A percentile compares a stretch with the other conserved stretches of the same genome.
Evolutionary conservation across 176 grass and related monocot genomes (phyloP).

Genomic region (Dendrocalamus sinicus): DNA sequence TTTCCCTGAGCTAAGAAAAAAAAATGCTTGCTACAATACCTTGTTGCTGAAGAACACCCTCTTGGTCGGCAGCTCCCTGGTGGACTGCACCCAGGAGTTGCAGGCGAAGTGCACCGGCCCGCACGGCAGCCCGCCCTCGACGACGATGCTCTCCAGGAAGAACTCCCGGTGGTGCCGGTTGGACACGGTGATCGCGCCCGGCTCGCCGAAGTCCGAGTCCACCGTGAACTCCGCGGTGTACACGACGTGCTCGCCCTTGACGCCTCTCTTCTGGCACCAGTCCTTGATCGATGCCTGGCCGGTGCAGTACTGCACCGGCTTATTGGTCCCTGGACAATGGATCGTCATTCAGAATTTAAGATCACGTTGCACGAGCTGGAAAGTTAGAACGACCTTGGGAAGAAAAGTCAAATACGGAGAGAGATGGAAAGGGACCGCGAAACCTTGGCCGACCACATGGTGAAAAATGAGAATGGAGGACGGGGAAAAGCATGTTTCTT

Average conservation of each 20-base stretch:
- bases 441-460: slow-evolving; percentile 29
- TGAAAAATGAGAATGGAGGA: neutral
- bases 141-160: slow-evolving; percentile 87
- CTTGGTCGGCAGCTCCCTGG: slow-evolving; percentile 56
- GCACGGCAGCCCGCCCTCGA: slow-evolving; percentile 71
- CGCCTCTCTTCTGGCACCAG: slow-evolving; percentile 72
- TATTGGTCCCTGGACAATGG: slow-evolving; percentile 59
- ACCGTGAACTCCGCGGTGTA: slow-evolving; percentile 88
- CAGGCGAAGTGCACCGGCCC: slow-evolving; percentile 80
- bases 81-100: slow-evolving; percentile 93
- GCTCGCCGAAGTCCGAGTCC: slow-evolving; percentile 76
- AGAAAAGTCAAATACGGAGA: slow-evolving; percentile 39
- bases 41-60: slow-evolving; percentile 98
- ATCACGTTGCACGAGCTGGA: slow-evolving; percentile 25
- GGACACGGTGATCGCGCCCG: slow-evolving; percentile 67
- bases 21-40: slow-evolving; percentile 42
- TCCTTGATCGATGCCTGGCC: slow-evolving; percentile 70
- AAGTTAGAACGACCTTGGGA: slow-evolving; percentile 8
- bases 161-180: slow-evolving; percentile 90
- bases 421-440: slow-evolving; percentile 39
- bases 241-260: slow-evolving; percentile 84
- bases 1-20: slow-evolving; percentile 10
- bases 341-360: slow-evolving; percentile 1
- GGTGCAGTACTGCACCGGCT: slow-evolving; percentile 51
- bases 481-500: slow-evolving; percentile 11